Evolutionary conservation across 2,329 filamentous ascomycete species (phyloP).

Genomic region (Penicillium sp.): DNA sequence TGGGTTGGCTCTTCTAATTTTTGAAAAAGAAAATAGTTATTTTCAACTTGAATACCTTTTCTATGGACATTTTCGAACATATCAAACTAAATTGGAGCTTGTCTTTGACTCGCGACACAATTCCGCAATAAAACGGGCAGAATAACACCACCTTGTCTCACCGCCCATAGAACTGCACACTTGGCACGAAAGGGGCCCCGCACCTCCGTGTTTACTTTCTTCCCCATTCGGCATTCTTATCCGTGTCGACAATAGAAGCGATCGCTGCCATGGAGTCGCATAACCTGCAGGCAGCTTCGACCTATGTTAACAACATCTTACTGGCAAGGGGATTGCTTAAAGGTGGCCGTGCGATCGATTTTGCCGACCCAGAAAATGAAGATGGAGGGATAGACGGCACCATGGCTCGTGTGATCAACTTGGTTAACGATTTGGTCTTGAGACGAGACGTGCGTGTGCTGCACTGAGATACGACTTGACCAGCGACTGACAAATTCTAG

Average conservation of each 20-base stretch:
- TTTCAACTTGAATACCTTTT: neutral
- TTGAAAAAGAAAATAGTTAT: neutral
- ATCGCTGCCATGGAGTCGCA: constrained; percentile 42
- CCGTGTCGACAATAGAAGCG: constrained; percentile 15
- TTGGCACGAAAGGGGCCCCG: constrained; percentile 22
- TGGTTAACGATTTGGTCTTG: constrained; percentile 90
- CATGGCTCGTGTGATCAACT: constrained; percentile 83
- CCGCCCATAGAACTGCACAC: constrained; percentile 17
- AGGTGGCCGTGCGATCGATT: constrained; percentile 66
- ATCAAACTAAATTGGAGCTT: too few relatives aligned
- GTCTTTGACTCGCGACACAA: neutral
- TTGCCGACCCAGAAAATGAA: constrained; percentile 66
- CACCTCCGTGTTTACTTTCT: constrained; percentile 44
- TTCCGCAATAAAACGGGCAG: neutral
- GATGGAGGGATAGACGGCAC: constrained; percentile 62
- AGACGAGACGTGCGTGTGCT: constrained; percentile 71
- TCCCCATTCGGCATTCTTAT: constrained; percentile 37
- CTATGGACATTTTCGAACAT: neutral
- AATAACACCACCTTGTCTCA: constrained; percentile 4
- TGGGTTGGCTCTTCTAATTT: too few relatives aligned
- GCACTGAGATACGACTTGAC: neutral
- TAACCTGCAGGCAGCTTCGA: constrained; percentile 60
- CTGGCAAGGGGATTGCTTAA: constrained; percentile 62
- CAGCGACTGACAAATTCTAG: constrained; percentile 45
- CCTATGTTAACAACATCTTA: constrained; percentile 64